Percentiles rank a stretch among this genome's conserved stretches.
Evolutionary conservation across 129 eudicot genomes (phyloP).

Genomic region (Flaveria robusta): DNA sequence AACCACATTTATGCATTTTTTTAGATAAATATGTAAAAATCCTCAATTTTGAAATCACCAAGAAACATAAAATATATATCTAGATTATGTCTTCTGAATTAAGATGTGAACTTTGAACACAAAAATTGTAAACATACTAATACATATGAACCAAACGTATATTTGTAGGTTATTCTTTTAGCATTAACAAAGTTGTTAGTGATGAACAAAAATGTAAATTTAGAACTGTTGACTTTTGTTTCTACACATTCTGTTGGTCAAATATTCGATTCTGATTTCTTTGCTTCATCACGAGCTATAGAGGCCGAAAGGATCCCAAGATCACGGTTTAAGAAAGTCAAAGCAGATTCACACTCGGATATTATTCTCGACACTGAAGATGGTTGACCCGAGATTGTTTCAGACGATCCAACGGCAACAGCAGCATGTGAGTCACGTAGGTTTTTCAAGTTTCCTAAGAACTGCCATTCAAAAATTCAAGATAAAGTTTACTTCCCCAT

Average conservation of each 20-base stretch:
- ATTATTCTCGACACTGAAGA: constrained; percentile 84
- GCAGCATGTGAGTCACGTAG: constrained; percentile 98
- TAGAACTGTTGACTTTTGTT: constrained; percentile 19
- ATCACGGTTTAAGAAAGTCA: constrained; percentile 80
- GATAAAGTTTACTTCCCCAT: not conserved
- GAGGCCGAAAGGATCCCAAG: constrained; percentile 93
- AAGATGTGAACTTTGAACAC: not conserved
- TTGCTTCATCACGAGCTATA: constrained; percentile 89
- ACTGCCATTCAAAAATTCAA: constrained; percentile 46
- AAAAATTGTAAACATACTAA: not conserved
- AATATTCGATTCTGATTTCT: constrained; percentile 34
- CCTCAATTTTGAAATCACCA: no score
- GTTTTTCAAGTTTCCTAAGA: constrained; percentile 87
- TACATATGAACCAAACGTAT: not conserved
- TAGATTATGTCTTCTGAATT: not conserved
- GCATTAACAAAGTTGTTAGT: constrained; percentile 22
- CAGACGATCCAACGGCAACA: constrained; percentile 88
- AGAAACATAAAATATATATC: no score
- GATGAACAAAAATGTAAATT: constrained; percentile 19
- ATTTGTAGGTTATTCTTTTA: constrained; percentile 13
- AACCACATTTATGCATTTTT: no score
- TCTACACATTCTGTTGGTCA: constrained; percentile 30
- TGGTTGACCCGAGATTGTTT: constrained; percentile 81
- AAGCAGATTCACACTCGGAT: constrained; percentile 91
- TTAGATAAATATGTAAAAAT: no score